Percentiles rank a stretch among this genome's conserved stretches.
phyloP scores from a whole-genome alignment of 768 basidiomycete genomes.

The Cyclocybe cylindracea region DNA sequence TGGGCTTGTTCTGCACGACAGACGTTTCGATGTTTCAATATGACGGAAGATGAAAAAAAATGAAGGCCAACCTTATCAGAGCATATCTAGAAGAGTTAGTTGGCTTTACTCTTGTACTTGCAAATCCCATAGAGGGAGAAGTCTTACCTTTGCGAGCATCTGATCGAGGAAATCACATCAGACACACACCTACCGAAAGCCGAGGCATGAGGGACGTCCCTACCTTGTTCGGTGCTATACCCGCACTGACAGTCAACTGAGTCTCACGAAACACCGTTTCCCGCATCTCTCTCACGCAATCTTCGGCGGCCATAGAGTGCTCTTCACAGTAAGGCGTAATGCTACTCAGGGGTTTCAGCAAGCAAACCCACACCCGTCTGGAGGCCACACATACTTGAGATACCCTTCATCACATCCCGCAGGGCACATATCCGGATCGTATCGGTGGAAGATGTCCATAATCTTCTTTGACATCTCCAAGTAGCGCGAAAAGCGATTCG shows the following conservation, averaged over 20 bases:
- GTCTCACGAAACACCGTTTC: constrained; percentile 75
- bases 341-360: constrained; percentile 35
- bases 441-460: constrained; percentile 67
- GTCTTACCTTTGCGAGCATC: constrained; percentile 87
- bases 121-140: neutral
- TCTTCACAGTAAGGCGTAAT: constrained; percentile 83
- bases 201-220: constrained; percentile 14
- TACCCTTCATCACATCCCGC: constrained; percentile 92
- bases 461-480: constrained; percentile 70
- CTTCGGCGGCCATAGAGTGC: constrained; percentile 61
- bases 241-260: constrained; percentile 88
- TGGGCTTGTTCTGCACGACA: constrained; percentile 79
- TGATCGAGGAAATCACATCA: constrained; percentile 27
- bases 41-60: neutral
- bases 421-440: constrained; percentile 73
- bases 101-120: neutral
- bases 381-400: constrained; percentile 65
- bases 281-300: constrained; percentile 81
- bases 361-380: neutral
- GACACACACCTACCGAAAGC: constrained; percentile 4
- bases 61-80: constrained; percentile 72
- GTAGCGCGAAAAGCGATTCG: constrained; percentile 60
- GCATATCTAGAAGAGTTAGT: constrained; percentile 63
- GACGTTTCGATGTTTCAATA: neutral
- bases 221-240: constrained; percentile 95